Evolutionary conservation across 2,329 filamentous ascomycete genomes (phyloP).

Genomic region (Penicillium sp.): DNA sequence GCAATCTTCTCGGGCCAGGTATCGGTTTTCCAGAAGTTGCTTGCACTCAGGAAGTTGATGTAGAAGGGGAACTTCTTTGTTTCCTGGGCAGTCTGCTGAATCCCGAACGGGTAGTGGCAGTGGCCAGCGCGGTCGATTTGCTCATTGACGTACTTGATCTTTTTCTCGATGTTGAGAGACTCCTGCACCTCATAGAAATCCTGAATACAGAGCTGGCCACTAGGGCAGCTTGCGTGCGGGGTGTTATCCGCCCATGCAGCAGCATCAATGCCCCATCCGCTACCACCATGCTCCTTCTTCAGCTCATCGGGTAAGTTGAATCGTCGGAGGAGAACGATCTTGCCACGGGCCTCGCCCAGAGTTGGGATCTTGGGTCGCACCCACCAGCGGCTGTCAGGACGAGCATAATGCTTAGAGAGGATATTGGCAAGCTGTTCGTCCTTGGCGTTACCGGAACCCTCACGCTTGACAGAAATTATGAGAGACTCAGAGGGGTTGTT

Average conservation of each 20-base stretch:
- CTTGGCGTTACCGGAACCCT: conserved; percentile 78
- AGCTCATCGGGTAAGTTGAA: conserved; percentile 66
- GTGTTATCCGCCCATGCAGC: conserved; percentile 86
- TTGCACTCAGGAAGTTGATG: conserved; percentile 87
- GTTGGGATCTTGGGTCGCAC: conserved; percentile 75
- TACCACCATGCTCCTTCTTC: conserved; percentile 50
- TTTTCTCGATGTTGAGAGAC: conserved; percentile 75
- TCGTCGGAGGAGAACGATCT: conserved; percentile 81
- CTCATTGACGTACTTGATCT: conserved; percentile 73
- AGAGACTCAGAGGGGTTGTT: conserved; percentile 79
- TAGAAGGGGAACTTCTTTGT: conserved; percentile 68
- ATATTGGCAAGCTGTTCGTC: conserved; percentile 79
- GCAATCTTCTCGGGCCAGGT: conserved; percentile 96
- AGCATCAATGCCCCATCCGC: conserved; percentile 63
- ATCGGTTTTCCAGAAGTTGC: conserved; percentile 89
- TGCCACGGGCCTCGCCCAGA: conserved; percentile 78
- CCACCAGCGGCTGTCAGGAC: conserved; percentile 69
- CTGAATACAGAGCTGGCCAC: conserved; percentile 80
- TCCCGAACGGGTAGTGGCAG: conserved; percentile 50
- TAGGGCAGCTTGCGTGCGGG: conserved; percentile 70
- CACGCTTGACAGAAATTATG: conserved; percentile 86
- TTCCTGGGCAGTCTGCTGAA: conserved; percentile 46
- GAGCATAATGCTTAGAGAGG: conserved; percentile 72
- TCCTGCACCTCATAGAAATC: conserved; percentile 91
- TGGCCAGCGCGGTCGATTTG: conserved; percentile 74